Evolutionary conservation across 495 filamentous ascomycete species (phyloP), one percentile per base, ranked within the genome.

Genomic region (Aspergillus hancockii): DNA sequence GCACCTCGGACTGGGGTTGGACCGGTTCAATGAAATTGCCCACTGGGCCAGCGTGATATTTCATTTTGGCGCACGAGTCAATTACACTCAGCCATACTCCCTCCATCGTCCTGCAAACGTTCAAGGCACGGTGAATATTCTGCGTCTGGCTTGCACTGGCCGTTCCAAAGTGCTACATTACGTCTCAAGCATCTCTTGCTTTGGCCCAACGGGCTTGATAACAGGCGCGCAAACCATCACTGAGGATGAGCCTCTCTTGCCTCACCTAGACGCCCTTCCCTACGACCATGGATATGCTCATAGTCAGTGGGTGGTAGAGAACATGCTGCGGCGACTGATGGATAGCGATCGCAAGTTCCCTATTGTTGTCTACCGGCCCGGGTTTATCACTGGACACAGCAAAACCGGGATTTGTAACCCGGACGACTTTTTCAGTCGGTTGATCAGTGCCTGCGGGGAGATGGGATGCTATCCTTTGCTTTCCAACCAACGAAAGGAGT

Each of bases 81-180:
- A 63, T 49, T 68, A 65, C 45, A 62, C 58, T 4, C 63, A 66
- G 38, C 60, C 60, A 0, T 68, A 68, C 43, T 61, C 60, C 0
- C 34, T 57, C 0, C 63, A 66, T 34, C 60, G 66, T 2, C 46
- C 57, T 1, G 54, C 63, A 9, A 68, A 68, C 22, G 38, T 52
- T 3, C 21, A 63, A 14, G 66, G 66, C 13, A 63, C 61, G 8
- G n/a, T 56, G n/a, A 63, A 66, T 34, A 41, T 60, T 1, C 23
- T 63, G 3, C 57, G 46, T 7, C 38, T 66, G 10, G 60, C 60
- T 5, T 25, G 18, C 16, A 16, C 49, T 3, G 60, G 59, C 9
- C 57, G 57, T 0, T 30, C 43, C 13, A 68, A 68, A 32, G 49
- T 52, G 3, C 21, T 68, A 0, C 60, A 63, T 45, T 68, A 63